Base-by-base conservation (phyloP, 2,329 filamentous ascomycete genomes). In the Trichoderma sp. region DNA sequence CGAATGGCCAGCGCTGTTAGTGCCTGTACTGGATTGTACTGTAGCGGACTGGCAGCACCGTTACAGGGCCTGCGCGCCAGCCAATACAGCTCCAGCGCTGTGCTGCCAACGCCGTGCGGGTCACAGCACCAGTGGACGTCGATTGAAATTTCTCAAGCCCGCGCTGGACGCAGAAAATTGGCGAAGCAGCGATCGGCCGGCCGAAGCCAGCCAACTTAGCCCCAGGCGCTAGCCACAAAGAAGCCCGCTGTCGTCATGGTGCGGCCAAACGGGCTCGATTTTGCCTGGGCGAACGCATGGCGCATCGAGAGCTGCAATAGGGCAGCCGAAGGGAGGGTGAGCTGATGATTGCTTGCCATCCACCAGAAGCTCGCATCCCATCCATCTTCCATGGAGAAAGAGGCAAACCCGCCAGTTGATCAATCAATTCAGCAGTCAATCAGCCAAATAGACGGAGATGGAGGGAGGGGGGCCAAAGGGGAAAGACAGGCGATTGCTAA, bases 191-290 rank as follows among this genome's bases (percentile, higher is more conserved):
- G 59, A 62, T 62, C 59, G 23, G 59, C 59, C 34, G n/a, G 34
- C 59, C 59, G 59, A 62, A 68, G 65, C 65, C 53, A 32, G 53
- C 23, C 32, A 59, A 43, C 15, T n/a, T 64, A 43, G 36, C 58
- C 58, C 66, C 53, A 50, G 55, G 9, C 57, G 39, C 67, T 69
- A 69, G 28, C 53, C 23, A 12, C 6, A 55, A 63, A 53, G 58
- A 59, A 43, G 64, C 34, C 23, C 53, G 36, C 39, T 70, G 68
- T 70, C 68, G 68, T 70, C 68, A 70, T 70, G 58, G 34, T 28
- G 68, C 68, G 30, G 30, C 59, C 67, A 36, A 26, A 70, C 55
- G 30, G 58, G 30, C 28, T 36, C 36, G 32, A 26, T 17, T 43
- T 63, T 39, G 9, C 32, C 23, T 59, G 30, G 39, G 58, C 68